These are phyloP conservation scores for Acanthochlamys bracteata DNA, from an alignment of 106 monocot species.

Conservation along the genomic window DNA sequence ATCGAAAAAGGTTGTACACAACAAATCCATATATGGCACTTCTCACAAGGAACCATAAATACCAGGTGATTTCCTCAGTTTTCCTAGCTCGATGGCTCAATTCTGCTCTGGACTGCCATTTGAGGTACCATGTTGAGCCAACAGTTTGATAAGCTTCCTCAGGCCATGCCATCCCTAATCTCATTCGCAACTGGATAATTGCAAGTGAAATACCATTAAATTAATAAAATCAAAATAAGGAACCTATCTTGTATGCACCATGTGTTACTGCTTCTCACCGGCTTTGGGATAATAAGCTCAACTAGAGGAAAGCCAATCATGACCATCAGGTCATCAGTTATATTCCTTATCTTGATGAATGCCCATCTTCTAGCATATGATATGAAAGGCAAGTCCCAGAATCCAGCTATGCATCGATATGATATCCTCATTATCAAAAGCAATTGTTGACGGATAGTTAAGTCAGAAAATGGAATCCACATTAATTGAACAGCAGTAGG, in stretches of 20 bases:
- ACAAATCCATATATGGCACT: conserved; percentile 49
- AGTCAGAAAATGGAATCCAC: conserved; percentile 81
- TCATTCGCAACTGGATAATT: conserved; percentile 51
- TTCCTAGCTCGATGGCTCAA: conserved; percentile 50
- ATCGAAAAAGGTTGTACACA: conserved; percentile 47
- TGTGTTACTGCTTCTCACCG: conserved; percentile 22
- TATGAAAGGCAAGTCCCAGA: conserved; percentile 47
- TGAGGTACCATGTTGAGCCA: conserved; percentile 74
- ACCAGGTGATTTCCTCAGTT: conserved; percentile 42
- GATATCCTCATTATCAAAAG: conserved; percentile 27
- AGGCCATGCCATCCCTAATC: conserved; percentile 84
- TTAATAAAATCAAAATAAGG: neutral
- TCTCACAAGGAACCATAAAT: conserved; percentile 60
- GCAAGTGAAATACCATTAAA: conserved; percentile 5
- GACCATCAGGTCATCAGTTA: conserved; percentile 62
- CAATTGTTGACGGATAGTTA: conserved; percentile 58
- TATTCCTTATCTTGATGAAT: conserved; percentile 54
- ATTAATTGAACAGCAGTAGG: conserved; percentile 82
- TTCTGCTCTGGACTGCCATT: conserved; percentile 87
- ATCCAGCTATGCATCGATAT: conserved; percentile 35
- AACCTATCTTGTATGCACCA: neutral
- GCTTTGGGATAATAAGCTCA: conserved; percentile 66
- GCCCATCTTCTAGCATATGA: conserved; percentile 26
- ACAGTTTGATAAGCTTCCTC: conserved; percentile 80
- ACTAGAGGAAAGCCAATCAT: conserved; percentile 49